Percentiles rank a stretch among this genome's conserved stretches.
Evolutionary conservation across 2,329 filamentous ascomycete species (phyloP).

Genomic region (Cordyceps tenuipes): DNA sequence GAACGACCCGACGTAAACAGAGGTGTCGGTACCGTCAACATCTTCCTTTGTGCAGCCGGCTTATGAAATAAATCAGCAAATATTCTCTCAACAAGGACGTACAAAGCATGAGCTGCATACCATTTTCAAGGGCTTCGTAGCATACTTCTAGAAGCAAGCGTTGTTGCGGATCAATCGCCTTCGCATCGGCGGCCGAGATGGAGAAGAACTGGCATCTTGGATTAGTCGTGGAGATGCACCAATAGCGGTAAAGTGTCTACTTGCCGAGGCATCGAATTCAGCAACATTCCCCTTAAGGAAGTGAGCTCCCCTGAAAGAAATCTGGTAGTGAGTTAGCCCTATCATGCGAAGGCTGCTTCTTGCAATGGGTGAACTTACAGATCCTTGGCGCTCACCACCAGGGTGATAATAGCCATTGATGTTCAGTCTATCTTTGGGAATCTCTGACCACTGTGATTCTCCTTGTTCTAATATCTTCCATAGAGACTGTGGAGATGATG

Average conservation of each 20-base stretch:
- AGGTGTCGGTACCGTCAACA: conserved; percentile 34
- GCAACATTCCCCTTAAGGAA: conserved; percentile 40
- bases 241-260: conserved; percentile 14
- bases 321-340: conserved; percentile 21
- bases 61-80: conserved; percentile 14
- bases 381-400: conserved; percentile 39
- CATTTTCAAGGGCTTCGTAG: conserved; percentile 44
- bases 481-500: conserved; percentile 33
- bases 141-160: conserved; percentile 42
- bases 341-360: not conserved
- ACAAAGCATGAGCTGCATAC: conserved; percentile 19
- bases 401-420: conserved; percentile 47
- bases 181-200: conserved; percentile 40
- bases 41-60: conserved; percentile 37
- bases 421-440: conserved; percentile 41
- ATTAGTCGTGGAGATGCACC: not conserved
- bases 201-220: conserved; percentile 37
- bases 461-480: conserved; percentile 40
- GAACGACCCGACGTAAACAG: conserved; percentile 44
- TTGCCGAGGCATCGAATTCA: conserved; percentile 41
- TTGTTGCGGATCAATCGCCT: conserved; percentile 46
- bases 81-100: not conserved
- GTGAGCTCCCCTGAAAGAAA: conserved; percentile 40
- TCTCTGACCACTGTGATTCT: conserved; percentile 40
- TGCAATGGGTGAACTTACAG: conserved; percentile 26